A percentile compares a stretch with the other conserved stretches of the same genome.
Conservation (phyloP, 202 grass and related monocot species). For the Setaria italica region DNA sequence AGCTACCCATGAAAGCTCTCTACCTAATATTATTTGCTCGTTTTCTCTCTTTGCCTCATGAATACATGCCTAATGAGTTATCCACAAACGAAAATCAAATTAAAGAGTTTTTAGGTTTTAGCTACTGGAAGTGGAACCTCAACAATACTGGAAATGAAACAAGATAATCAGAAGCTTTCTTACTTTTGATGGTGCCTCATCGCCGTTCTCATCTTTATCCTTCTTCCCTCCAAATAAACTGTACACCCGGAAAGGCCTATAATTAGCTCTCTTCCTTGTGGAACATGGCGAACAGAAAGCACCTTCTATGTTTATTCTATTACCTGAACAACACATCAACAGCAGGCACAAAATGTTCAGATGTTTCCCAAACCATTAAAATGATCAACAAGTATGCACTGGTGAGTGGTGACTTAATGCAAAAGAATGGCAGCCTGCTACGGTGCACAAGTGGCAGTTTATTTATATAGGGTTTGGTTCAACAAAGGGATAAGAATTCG, state of each 20-base stretch:
- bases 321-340: constrained; percentile 62
- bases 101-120: not conserved
- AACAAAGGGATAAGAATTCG: constrained; percentile 8
- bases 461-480: not conserved
- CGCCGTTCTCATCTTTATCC: constrained; percentile 82
- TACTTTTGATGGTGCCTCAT: constrained; percentile 82
- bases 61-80: constrained; percentile 2
- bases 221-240: constrained; percentile 98
- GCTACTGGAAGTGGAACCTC: not conserved
- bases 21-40: constrained; percentile 1
- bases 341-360: constrained; percentile 21
- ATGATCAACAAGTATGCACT: not conserved
- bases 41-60: not conserved
- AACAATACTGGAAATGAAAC: not conserved
- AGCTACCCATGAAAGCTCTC: not conserved
- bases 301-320: constrained; percentile 48
- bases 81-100: not conserved
- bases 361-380: not conserved
- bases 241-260: constrained; percentile 69
- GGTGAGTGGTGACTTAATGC: not conserved
- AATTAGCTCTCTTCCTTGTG: constrained; percentile 52
- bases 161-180: constrained; percentile 29
- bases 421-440: not conserved
- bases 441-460: not conserved
- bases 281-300: constrained; percentile 58